These are phyloP conservation scores for Fraxinus xanthoxyloides DNA, from an alignment of 305 asterid genomes.

Conservation along the genomic window DNA sequence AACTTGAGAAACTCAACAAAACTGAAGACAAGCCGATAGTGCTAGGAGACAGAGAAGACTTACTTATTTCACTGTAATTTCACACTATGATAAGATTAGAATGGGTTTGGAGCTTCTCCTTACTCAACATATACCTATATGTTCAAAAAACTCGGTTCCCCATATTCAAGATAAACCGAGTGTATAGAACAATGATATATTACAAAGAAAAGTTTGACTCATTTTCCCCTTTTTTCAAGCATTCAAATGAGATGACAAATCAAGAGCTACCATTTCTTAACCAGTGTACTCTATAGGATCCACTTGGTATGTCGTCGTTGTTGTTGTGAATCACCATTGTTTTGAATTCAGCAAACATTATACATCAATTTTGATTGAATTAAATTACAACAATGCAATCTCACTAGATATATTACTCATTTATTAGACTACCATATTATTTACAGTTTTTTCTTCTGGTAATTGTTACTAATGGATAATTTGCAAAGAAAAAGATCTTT, in stretches of 20 bases:
- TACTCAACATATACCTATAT: too few relatives aligned
- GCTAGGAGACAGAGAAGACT: background rate
- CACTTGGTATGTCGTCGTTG: background rate
- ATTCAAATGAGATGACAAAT: background rate
- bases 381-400: background rate
- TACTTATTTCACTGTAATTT: too few relatives aligned
- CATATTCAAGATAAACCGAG: background rate
- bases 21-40: background rate
- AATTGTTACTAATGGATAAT: background rate
- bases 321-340: background rate
- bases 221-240: background rate
- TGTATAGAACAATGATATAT: background rate
- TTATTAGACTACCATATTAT: background rate
- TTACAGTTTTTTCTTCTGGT: background rate
- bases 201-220: background rate
- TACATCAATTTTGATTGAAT: background rate
- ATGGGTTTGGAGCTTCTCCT: background rate
- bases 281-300: background rate
- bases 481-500: background rate
- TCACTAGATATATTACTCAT: background rate
- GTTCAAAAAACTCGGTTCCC: background rate
- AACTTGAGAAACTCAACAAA: background rate
- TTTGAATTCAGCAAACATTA: background rate
- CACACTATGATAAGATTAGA: background rate
- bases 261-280: background rate